Evolutionary conservation across 2,329 filamentous ascomycete species (phyloP), one percentile per base, ranked within the genome.

Genomic region (Ustulina deusta): DNA sequence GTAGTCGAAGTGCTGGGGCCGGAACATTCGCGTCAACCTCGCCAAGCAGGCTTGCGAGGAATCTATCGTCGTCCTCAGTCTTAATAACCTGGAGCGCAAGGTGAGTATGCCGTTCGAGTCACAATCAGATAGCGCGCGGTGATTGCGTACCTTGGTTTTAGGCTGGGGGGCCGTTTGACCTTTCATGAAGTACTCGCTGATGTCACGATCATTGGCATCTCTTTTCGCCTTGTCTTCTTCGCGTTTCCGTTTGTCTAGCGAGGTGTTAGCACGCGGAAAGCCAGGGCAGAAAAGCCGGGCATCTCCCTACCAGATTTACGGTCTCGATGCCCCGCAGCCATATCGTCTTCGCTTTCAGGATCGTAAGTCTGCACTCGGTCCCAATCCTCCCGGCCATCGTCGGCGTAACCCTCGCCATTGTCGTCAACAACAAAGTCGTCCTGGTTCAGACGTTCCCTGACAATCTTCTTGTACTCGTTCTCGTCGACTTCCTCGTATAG

Each of bases 361-460:
- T 91, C 87, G 77, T 88, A 83, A 67, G 85, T 85, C 72, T 85
- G 83, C 71, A 91, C 86, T 74, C 91, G 88, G 80, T 95, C 90
- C 94, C 95, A 95, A 75, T 98, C 96, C 81, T 97, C 94, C 63
- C 96, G 91, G 68, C 96, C 96, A 77, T 98, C 96, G 78, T 98
- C 95, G 72, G 93, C 95, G 77, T 99, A 99, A 42, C 96, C 95
- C 78, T 95, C 93, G 76, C 95, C 95, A 83, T 97, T 97, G 82
- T 99, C 96, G 83, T 98, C 96, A 68, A 99, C 94, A 60, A 99
- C 95, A 76, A 99, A 99, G 82, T 99, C 96, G 75, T 99, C 96
- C 76, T 97, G 87, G 77, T 98, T 93, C 59, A 99, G 85, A 54
- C 96, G 91, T 63, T 91, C 89, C 48, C 96, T 89, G 15, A 99